Base-by-base conservation (phyloP, 805 yeast genomes). In the Deakozyma indianensis region DNA sequence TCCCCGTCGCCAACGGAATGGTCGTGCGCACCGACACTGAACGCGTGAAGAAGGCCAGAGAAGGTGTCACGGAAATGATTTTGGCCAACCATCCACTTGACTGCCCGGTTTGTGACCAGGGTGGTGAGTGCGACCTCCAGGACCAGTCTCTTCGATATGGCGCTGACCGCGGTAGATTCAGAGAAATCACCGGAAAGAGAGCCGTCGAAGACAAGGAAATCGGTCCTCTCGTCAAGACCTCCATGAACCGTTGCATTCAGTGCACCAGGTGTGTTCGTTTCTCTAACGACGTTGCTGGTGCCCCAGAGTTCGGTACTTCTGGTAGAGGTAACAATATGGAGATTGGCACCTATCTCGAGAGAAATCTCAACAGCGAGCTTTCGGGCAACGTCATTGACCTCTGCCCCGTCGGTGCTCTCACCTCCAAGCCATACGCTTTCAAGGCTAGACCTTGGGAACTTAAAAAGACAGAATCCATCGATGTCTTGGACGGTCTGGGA, bases 321-420 rank as follows among this genome's bases (percentile, higher is more conserved):
- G 95, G 94, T 50, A 80, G 95, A 66, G 95, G 95, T 58, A 84
- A 84, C 63, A 94, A 84, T 59, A 74, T 85, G 79, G 94, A 84
- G 68, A 84, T 84, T 58, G 95, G 95, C 53, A 84, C 94, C 24
- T 84, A 83, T 62, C 77, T 85, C 50, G 88, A 83, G 65, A 74
- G 87, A 66, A 83, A 83, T 63, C 74, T 84, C 58, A 82, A 83
- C 66, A 73, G 87, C 7, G 95, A 84, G 67, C 67, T 84, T 68
- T 79, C 88, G 42, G 95, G 94, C 58, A 84, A 84, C 67, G 78
- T 84, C 53, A 76, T 85, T 53, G 95, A 84, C 62, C 71, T 84
- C 54, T 84, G 95, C 68, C 95, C 95, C 20, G 95, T 84, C 51
- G 95, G 95, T 56, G 95, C 95, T 1, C 75, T 84, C 56, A 85